Evolutionary conservation across 2,329 filamentous ascomycete genomes (phyloP).

Genomic region (Aquanectria penicillioides): DNA sequence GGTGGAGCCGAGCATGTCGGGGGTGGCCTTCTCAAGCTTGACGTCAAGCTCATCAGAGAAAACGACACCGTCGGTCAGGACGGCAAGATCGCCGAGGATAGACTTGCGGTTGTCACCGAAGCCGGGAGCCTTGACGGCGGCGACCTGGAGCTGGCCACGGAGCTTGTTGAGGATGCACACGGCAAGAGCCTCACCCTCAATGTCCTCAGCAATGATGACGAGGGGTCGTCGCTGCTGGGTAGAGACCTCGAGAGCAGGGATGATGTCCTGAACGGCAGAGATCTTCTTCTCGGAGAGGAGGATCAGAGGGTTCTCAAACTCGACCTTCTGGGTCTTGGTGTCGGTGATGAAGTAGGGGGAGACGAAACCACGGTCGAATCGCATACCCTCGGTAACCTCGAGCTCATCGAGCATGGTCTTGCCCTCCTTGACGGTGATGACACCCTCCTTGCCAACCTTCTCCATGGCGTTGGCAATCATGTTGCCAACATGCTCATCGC

Average conservation of each 20-base stretch:
- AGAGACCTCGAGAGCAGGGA: slow-evolving; percentile 96
- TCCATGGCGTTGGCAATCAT: slow-evolving; percentile 99
- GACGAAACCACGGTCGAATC: slow-evolving; percentile 98
- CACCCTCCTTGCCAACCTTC: slow-evolving; percentile 99
- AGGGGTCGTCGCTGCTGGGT: slow-evolving; percentile 95
- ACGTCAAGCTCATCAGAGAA: slow-evolving; percentile 98
- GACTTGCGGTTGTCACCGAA: slow-evolving; percentile 99
- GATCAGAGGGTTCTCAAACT: slow-evolving; percentile 99
- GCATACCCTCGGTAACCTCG: slow-evolving; percentile 99
- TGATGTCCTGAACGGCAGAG: slow-evolving; percentile 98
- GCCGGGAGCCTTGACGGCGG: slow-evolving; percentile 97
- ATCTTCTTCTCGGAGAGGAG: slow-evolving; percentile 99
- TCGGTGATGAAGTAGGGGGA: slow-evolving; percentile 99
- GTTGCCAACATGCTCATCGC: slow-evolving; percentile 92
- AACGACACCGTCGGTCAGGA: slow-evolving; percentile 96
- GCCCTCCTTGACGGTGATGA: slow-evolving; percentile 99
- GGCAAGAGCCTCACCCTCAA: slow-evolving; percentile 96
- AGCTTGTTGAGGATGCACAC: slow-evolving; percentile 99
- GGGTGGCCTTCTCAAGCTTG: slow-evolving; percentile 98
- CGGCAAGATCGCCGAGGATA: slow-evolving; percentile 94
- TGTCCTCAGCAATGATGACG: slow-evolving; percentile 98
- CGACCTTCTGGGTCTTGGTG: slow-evolving; percentile 97
- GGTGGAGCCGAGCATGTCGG: slow-evolving; percentile 95
- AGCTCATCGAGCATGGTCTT: slow-evolving; percentile 98
- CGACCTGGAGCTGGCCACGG: slow-evolving; percentile 98